Conservation (phyloP, 75 land plant genomes). For the Larix kaempferi region DNA sequence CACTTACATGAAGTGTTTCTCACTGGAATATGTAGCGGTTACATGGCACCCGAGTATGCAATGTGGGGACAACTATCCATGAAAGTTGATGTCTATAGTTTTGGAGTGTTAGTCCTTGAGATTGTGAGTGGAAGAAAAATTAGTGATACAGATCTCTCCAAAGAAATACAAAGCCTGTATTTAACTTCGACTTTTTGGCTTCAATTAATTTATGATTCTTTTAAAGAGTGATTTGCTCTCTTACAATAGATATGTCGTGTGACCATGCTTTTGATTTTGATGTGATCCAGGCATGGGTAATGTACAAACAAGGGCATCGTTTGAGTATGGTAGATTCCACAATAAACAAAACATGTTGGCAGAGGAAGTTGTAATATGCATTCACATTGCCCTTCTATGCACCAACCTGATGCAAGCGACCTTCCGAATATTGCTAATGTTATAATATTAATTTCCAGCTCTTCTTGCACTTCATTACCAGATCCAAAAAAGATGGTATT, state of each 20-base stretch:
- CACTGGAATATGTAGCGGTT: constrained; percentile 1
- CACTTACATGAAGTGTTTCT: background rate
- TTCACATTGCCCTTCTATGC: constrained; percentile 13
- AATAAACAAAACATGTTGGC: background rate
- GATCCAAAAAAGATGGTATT: constrained; percentile 6
- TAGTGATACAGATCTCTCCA: background rate
- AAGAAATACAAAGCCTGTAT: background rate
- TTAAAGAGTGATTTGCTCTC: background rate
- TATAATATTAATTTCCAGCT: background rate
- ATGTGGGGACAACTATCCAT: constrained; percentile 8
- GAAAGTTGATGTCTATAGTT: constrained; percentile 18
- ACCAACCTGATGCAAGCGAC: background rate
- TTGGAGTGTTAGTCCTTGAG: constrained; percentile 18
- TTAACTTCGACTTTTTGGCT: background rate
- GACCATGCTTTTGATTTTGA: too few relatives aligned
- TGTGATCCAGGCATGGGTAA: background rate
- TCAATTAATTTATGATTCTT: background rate
- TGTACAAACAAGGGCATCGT: background rate
- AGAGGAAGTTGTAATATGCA: constrained; percentile 8
- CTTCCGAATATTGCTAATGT: constrained; percentile 8
- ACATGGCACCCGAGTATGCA: constrained; percentile 20
- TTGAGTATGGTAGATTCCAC: background rate
- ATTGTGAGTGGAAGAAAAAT: constrained; percentile 20
- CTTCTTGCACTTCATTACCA: background rate
- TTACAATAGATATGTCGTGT: background rate